Evolutionary conservation across 2,329 filamentous ascomycete species (phyloP), one percentile per base, ranked within the genome.

Genomic region (Daldinia eschscholtzii): DNA sequence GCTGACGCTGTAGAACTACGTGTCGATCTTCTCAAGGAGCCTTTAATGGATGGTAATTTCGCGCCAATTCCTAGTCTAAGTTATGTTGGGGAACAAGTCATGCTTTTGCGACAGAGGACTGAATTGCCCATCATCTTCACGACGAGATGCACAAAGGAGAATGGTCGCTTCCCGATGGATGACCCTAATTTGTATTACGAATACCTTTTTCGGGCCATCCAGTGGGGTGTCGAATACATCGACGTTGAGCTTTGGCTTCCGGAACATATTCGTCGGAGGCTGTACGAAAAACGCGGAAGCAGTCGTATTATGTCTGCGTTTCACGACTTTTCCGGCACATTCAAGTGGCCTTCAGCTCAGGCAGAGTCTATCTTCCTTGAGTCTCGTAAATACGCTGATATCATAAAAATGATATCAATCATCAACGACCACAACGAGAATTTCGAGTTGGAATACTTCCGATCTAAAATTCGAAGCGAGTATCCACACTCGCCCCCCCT

Each of bases 51-150:
- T 73, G 90, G 89, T 6, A 83, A 83, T 1, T 89, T 88, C 73
- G 89, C 87, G 33, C 80, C 86, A 41, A 85, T 96, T 20, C 92
- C 93, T 2, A 95, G 92, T 77, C 80, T 96, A 73, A 91, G 91
- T 77, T 96, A 96, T 79, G 92, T 97, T 9, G 93, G 93, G 30
- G 90, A 95, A 79, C 93, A 97, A 79, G 86, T 97, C 63, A 94
- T 95, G 92, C 82, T 93, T 1, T 81, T 97, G 68, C 89, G 93
- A 26, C 93, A 96, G 79, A 88, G 92, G 70, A 96, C 93, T 0
- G 93, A 97, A 75, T 83, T 97, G 46, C 93, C 93, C n/a, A 93
- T 97, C 77, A 94, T 97, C 64, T 95, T 95, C 78, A 97, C 93
- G 0, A 94, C 92, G 0, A 86, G 93, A 72, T 96, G 93, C 78